Evolutionary conservation across 2,329 filamentous ascomycete species (phyloP), one percentile per base, ranked within the genome.

Genomic region (Nigrograna mackinnonii): DNA sequence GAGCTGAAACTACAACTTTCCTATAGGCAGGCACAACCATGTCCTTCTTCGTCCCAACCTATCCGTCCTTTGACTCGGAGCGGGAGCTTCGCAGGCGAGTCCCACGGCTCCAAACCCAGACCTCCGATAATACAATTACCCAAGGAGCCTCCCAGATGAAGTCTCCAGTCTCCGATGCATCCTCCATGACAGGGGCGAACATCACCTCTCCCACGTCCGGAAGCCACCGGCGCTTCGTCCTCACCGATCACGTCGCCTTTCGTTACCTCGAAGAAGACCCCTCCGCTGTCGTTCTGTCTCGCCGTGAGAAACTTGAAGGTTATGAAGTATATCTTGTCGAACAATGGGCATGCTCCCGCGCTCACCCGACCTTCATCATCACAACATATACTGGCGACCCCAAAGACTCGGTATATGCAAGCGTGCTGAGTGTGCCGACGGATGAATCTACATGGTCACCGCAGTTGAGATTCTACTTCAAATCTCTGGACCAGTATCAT

Each of bases 281-380:
- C 1, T 82, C 80, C 4, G 91, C 90, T 4, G 78, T 77, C 3
- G 83, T 96, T 6, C 76, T 96, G 50, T 83, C 91, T 55, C 85
- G 86, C 39, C 82, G 83, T 41, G 78, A 79, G 37, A 75, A 80
- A 37, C 78, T 99, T 5, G 74, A 81, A 47, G 92, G 92, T 52
- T 97, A 96, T 70, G 91, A 97, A 67, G 78, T 92, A 48, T 97
- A 97, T 68, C 73, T 97, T 13, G 90, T 97, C 52, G 94, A 97
- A 68, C 94, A 99, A 76, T 99, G 94, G 94, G 90, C 90, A 5
- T 96, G 91, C 69, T 96, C 92, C 11, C 84, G 94, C 39, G 80
- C 84, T 43, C 90, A 95, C 49, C 92, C 92, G 1, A 96, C 92
- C 13, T 88, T 95, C 50, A 82, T 95, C 37, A 95, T 97, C 52